A percentile compares a stretch with the other conserved stretches of the same genome.
These are phyloP conservation scores for Elaeis guineensis DNA, from an alignment of 176 grass and related monocot genomes.

Conservation along the genomic window DNA sequence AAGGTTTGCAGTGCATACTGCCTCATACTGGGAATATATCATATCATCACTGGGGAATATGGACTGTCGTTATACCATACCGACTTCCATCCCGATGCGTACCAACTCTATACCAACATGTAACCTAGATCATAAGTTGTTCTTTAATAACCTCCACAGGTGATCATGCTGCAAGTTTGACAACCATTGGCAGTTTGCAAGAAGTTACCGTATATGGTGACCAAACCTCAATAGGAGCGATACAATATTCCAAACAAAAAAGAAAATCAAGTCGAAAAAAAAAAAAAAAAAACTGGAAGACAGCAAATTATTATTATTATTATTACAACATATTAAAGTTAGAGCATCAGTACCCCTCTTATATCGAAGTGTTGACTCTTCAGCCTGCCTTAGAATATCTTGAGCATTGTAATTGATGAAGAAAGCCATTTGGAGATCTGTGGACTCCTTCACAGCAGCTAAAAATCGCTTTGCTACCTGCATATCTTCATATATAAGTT, in stretches of 20 bases:
- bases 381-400: slow-evolving; percentile 51
- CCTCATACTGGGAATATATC: too few species aligned
- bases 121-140: too few species aligned
- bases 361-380: slow-evolving; percentile 56
- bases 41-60: too few species aligned
- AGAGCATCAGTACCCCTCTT: slow-evolving; percentile 39
- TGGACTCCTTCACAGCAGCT: slow-evolving; percentile 41
- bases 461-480: slow-evolving; percentile 73
- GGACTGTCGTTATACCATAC: too few species aligned
- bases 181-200: neutral
- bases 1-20: too few species aligned
- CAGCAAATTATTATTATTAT: neutral
- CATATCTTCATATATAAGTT: too few species aligned
- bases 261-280: neutral
- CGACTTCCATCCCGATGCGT: too few species aligned
- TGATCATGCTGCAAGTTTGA: neutral
- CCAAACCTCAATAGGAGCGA: neutral
- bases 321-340: neutral
- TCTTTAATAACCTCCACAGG: too few species aligned
- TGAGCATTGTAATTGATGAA: slow-evolving; percentile 61
- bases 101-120: too few species aligned
- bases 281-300: neutral
- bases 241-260: neutral
- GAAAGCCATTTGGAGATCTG: slow-evolving; percentile 50
- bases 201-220: neutral